Evolutionary conservation across 208 protist species (phyloP).

Genomic region (Vickermania spadyakhi): DNA sequence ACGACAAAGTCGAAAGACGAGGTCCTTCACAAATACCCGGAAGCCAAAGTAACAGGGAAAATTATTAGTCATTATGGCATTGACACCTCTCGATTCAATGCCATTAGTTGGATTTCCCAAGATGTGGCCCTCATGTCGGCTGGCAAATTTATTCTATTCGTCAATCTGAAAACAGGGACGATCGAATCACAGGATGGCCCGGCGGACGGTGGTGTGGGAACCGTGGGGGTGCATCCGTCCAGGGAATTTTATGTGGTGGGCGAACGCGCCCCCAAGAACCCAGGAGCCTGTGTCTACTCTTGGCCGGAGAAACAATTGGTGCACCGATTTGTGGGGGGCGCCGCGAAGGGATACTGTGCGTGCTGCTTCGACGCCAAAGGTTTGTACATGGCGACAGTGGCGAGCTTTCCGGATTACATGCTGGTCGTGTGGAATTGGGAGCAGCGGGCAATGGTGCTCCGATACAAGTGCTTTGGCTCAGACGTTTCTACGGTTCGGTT

Average conservation of each 20-base stretch:
- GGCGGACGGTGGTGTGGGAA: slow-evolving; percentile 44
- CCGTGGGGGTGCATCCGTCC: slow-evolving; percentile 60
- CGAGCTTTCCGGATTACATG: slow-evolving; percentile 91
- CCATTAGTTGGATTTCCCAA: slow-evolving; percentile 37
- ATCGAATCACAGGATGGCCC: slow-evolving; percentile 50
- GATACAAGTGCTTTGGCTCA: slow-evolving; percentile 94
- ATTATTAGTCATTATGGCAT: slow-evolving; percentile 57
- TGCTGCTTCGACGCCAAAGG: slow-evolving; percentile 85
- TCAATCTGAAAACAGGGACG: slow-evolving; percentile 40
- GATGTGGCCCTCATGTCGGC: slow-evolving; percentile 53
- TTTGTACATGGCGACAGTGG: slow-evolving; percentile 91
- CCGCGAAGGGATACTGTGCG: slow-evolving; percentile 78
- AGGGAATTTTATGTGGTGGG: slow-evolving; percentile 70
- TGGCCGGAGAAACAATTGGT: slow-evolving; percentile 56
- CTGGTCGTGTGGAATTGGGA: slow-evolving; percentile 96
- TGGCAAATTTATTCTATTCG: slow-evolving; percentile 80
- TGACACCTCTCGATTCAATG: slow-evolving; percentile 55
- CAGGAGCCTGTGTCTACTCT: slow-evolving; percentile 67
- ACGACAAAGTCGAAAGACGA: slow-evolving; percentile 11
- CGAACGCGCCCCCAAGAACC: slow-evolving; percentile 53
- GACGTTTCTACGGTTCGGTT: slow-evolving; percentile 93
- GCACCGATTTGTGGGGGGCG: slow-evolving; percentile 70
- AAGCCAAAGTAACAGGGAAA: slow-evolving; percentile 17
- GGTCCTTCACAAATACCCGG: slow-evolving; percentile 68
- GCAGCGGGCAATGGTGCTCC: slow-evolving; percentile 75